Percentiles rank a stretch among this genome's conserved stretches.
Evolutionary conservation across 2,329 filamentous ascomycete genomes (phyloP).

Genomic region (Microdochium bolleyi): DNA sequence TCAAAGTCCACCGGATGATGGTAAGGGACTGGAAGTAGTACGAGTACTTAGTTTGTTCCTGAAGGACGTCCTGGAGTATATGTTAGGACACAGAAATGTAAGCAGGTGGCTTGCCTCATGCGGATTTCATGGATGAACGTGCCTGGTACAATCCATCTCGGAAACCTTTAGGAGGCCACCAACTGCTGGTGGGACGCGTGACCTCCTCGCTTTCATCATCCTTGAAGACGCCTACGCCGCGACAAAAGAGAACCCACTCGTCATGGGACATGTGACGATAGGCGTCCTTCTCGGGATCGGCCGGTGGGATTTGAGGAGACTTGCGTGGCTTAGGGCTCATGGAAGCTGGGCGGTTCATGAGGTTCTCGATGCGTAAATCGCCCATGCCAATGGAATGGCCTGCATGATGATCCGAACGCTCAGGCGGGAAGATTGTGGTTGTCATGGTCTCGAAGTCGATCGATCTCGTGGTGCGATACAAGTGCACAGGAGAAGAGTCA

Average conservation of each 20-base stretch:
- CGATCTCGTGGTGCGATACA: neutral
- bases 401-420: neutral
- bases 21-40: constrained; percentile 35
- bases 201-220: constrained; percentile 34
- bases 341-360: neutral
- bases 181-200: constrained; percentile 30
- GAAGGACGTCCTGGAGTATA: constrained; percentile 27
- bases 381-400: constrained; percentile 1
- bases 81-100: neutral
- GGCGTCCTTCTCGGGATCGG: neutral
- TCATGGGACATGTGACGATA: constrained; percentile 31
- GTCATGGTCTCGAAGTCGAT: constrained; percentile 3
- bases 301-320: neutral
- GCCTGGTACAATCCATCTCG: constrained; percentile 36
- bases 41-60: constrained; percentile 33
- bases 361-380: neutral
- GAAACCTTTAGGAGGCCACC: constrained; percentile 39
- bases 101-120: neutral
- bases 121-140: neutral
- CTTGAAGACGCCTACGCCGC: constrained; percentile 35
- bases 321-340: neutral
- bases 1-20: constrained; percentile 33
- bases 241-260: constrained; percentile 39
- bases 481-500: neutral
- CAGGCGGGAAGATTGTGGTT: neutral